These are phyloP conservation scores for Rhodamnia argentea DNA, from an alignment of 345 rosid genomes.

Conservation along the genomic window DNA sequence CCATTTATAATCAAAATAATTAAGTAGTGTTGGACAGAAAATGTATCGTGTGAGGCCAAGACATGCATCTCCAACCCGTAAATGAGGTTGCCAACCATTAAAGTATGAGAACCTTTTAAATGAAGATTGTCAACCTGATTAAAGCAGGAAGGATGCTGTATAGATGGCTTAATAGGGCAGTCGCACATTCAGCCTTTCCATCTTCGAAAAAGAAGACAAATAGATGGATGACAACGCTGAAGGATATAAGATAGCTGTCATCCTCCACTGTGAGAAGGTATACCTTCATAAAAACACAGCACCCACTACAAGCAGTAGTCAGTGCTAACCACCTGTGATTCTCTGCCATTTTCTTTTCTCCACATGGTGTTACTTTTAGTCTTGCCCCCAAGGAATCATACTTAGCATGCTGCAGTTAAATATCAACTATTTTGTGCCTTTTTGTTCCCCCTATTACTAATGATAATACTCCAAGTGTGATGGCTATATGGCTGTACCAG, in stretches of 20 bases:
- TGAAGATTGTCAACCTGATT: not conserved
- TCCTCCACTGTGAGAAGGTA: not conserved
- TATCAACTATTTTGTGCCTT: not conserved
- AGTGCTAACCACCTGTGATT: not conserved
- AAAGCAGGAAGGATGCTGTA: not conserved
- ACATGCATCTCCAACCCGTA: not conserved
- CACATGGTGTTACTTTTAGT: not conserved
- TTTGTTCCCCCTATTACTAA: not conserved
- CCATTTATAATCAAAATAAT: not conserved
- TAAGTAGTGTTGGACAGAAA: not conserved
- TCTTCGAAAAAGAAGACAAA: not conserved
- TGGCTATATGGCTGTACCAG: not conserved
- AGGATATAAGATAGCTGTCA: not conserved
- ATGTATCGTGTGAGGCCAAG: not conserved
- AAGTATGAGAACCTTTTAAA: not conserved
- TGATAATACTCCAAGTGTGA: not conserved
- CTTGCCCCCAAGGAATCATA: not conserved
- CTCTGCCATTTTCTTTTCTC: not conserved
- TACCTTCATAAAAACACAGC: not conserved
- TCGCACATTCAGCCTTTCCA: not conserved
- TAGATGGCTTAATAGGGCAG: not conserved
- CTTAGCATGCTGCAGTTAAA: not conserved
- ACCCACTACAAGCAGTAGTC: not conserved
- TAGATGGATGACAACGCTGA: not conserved
- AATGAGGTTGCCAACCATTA: not conserved